A percentile compares a stretch with the other conserved stretches of the same genome.
phyloP scores from a whole-genome alignment of 2,329 filamentous ascomycete species.

The Exophiala mesophila region DNA sequence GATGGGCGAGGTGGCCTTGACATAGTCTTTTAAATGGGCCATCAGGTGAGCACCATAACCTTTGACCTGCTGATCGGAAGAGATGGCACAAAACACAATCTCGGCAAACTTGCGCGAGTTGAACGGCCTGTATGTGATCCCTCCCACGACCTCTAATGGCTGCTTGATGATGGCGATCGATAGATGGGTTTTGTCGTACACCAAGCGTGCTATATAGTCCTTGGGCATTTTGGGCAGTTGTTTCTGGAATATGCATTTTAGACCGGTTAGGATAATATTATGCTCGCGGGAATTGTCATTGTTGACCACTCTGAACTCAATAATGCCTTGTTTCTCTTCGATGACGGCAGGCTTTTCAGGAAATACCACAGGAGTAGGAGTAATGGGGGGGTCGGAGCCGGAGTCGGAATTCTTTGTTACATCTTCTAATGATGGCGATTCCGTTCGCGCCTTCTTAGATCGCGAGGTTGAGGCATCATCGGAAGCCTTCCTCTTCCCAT shows the following conservation, averaged over 20 bases:
- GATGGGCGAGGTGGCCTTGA: slow-evolving; percentile 91
- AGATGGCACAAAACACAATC: slow-evolving; percentile 98
- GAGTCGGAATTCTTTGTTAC: slow-evolving; percentile 20
- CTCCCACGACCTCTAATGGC: slow-evolving; percentile 84
- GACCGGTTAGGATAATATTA: slow-evolving; percentile 86
- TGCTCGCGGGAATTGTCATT: slow-evolving; percentile 86
- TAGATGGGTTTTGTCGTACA: slow-evolving; percentile 93
- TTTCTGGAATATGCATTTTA: slow-evolving; percentile 98
- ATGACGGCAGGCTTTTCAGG: slow-evolving; percentile 91
- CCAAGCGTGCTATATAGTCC: slow-evolving; percentile 94
- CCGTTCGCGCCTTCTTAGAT: slow-evolving; percentile 47
- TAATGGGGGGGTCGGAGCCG: slow-evolving; percentile 45
- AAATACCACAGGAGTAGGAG: slow-evolving; percentile 69
- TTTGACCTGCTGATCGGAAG: slow-evolving; percentile 96
- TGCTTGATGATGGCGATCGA: slow-evolving; percentile 98
- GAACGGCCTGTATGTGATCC: slow-evolving; percentile 95
- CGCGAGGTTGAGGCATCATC: slow-evolving; percentile 43
- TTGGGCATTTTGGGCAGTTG: slow-evolving; percentile 99
- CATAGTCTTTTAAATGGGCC: slow-evolving; percentile 96
- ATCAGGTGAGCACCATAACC: slow-evolving; percentile 97
- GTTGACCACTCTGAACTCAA: slow-evolving; percentile 96
- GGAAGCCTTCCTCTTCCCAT: slow-evolving; percentile 46
- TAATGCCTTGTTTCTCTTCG: slow-evolving; percentile 89
- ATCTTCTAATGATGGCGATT: slow-evolving; percentile 37
- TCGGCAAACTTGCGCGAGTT: slow-evolving; percentile 89